phyloP scores from a whole-genome alignment of 139 green algal species.

The Chlorella sp. region DNA sequence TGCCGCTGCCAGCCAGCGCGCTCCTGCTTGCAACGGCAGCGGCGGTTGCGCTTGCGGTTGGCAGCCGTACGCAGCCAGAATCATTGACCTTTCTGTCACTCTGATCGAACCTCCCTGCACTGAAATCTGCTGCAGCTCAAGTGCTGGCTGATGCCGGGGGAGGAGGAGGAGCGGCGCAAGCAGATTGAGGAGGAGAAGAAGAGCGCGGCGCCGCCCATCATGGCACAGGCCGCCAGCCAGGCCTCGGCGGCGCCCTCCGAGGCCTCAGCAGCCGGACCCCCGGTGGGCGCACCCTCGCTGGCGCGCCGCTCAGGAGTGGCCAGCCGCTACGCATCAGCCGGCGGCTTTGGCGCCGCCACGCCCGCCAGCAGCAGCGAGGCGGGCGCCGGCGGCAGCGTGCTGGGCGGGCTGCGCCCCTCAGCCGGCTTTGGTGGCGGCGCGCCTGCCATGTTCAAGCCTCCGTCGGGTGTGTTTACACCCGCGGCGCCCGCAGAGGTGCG shows the following conservation, averaged over 20 bases:
- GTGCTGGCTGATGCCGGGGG: constrained; percentile 51
- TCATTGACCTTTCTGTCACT: too few species aligned
- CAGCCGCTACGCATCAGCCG: constrained; percentile 13
- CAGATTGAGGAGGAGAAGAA: constrained; percentile 40
- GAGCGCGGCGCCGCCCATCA: constrained; percentile 18
- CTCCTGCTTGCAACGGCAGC: background rate
- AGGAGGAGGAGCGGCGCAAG: constrained; percentile 37
- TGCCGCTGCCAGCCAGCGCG: too few species aligned
- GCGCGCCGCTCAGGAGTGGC: background rate
- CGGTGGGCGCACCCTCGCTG: background rate
- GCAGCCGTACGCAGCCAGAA: background rate
- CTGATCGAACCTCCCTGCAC: too few species aligned
- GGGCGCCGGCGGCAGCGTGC: background rate
- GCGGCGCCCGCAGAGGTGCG: background rate
- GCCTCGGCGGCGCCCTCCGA: background rate
- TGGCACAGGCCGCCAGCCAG: background rate
- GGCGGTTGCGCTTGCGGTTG: background rate
- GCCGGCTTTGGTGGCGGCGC: constrained; percentile 3
- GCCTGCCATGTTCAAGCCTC: constrained; percentile 40
- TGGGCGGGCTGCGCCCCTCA: constrained; percentile 20
- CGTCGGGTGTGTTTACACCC: constrained; percentile 31
- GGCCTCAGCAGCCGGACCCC: background rate
- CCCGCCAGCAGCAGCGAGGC: background rate
- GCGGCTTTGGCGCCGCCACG: constrained; percentile 1
- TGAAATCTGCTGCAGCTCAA: constrained; percentile 39